These are phyloP conservation scores for Tetrapisispora iriomotensis DNA, from an alignment of 805 yeast genomes.

Conservation along the genomic window DNA sequence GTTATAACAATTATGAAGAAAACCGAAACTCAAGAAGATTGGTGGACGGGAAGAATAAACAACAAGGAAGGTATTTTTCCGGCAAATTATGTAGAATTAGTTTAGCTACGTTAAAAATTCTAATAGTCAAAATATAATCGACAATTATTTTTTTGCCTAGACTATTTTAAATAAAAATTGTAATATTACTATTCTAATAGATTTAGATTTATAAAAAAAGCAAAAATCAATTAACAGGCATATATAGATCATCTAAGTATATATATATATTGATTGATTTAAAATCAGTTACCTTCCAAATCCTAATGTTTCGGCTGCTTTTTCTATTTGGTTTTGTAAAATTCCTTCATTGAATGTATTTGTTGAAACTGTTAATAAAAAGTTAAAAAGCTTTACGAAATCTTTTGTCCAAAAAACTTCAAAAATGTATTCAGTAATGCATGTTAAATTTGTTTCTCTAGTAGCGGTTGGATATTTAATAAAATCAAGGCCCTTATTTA, in stretches of 20 bases:
- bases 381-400: conserved; percentile 12
- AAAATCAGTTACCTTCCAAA: conserved; percentile 6
- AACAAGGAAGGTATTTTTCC: conserved; percentile 91
- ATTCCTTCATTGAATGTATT: conserved; percentile 18
- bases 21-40: conserved; percentile 83
- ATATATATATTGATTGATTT: neutral
- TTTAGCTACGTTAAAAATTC: conserved; percentile 11
- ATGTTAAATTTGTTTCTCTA: conserved; percentile 24
- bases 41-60: conserved; percentile 95
- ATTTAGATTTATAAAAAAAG: neutral
- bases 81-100: conserved; percentile 85
- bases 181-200: neutral
- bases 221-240: neutral
- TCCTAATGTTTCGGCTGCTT: conserved; percentile 20
- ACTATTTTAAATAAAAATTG: neutral
- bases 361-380: conserved; percentile 14
- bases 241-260: neutral
- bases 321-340: conserved; percentile 21
- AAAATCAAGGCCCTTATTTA: conserved; percentile 27
- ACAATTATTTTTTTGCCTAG: neutral
- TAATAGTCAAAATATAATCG: neutral
- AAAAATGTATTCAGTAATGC: conserved; percentile 30
- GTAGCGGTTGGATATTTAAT: conserved; percentile 27
- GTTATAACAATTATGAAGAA: conserved; percentile 77
- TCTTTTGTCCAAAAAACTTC: conserved; percentile 31